Base-by-base conservation (phyloP, 495 filamentous ascomycete species). In the Clavariopsis aquatica region DNA sequence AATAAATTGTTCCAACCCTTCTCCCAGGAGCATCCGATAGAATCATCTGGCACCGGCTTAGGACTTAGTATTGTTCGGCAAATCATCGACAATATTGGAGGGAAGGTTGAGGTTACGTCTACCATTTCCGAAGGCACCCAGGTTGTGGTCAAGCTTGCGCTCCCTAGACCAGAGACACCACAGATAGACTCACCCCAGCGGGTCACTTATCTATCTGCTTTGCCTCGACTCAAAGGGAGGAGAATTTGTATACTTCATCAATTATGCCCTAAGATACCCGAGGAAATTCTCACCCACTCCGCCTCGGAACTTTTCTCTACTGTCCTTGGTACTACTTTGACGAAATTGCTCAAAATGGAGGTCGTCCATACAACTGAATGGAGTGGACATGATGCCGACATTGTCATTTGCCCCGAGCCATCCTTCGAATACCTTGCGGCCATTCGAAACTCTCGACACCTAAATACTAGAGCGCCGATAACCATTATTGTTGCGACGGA, bases 11-110 rank as follows among this genome's bases (percentile, higher is more conserved):
- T 73, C 62, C 46, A 54, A 22, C 62, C 75, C 0, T 77, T 76
- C 36, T 36, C 66, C 3, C 75, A 77, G 57, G 75, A 77, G 53
- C 60, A 73, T 57, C 55, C 55, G 10, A 34, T 34, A 43, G 60
- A 72, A 13, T 27, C 63, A 19, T 49, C 67, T n/a, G 75, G 75
- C 8, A 76, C 72, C 0, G 75, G 75, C 0, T 67, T 77, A 2
- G 75, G 75, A 5, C 65, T 77, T 13, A 66, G 52, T 34, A 65
- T 77, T n/a, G 69, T 73, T n/a, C 56, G 62, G 15, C 52, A 66
- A 24, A 73, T 77, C 45, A 72, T 76, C 26, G 52, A 66, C 9
- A 58, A 58, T 23, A 45, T 62, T 20, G 64, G 64, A 23, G 74
- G 74, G 2, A 66, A 58, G 22, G 65, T 76, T 29, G 60, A 72